Evolutionary conservation across 495 filamentous ascomycete species (phyloP).

Genomic region (Umbilicaria muhlenbergii): DNA sequence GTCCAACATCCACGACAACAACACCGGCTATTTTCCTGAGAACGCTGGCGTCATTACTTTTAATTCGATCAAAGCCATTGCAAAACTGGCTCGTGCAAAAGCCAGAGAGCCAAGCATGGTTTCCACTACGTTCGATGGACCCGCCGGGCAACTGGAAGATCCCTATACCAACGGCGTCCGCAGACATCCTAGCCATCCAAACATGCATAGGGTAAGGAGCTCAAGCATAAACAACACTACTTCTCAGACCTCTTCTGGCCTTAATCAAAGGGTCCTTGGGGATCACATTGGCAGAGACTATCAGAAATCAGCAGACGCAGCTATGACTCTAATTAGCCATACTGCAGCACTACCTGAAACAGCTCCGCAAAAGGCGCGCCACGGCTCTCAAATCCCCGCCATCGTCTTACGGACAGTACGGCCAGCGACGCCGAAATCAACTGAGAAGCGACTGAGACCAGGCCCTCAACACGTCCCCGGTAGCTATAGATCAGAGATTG

Average conservation of each 20-base stretch:
- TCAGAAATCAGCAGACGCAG: too few species aligned
- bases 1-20: not conserved
- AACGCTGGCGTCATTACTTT: not conserved
- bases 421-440: not conserved
- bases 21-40: not conserved
- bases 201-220: constrained; percentile 1
- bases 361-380: too few species aligned
- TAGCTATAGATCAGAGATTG: constrained; percentile 9
- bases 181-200: constrained; percentile 7
- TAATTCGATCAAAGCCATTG: constrained; percentile 2
- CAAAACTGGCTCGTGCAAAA: constrained; percentile 1
- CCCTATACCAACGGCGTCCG: not conserved
- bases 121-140: constrained; percentile 10
- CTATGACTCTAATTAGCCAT: too few species aligned
- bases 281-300: too few species aligned
- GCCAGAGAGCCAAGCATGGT: constrained; percentile 1
- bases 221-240: not conserved
- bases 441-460: constrained; percentile 1
- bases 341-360: too few species aligned
- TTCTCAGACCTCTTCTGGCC: constrained; percentile 3
- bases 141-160: constrained; percentile 7
- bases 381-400: too few species aligned
- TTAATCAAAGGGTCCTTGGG: not conserved
- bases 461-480: constrained; percentile 7
- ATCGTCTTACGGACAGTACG: too few species aligned